Conservation (phyloP, 495 filamentous ascomycete genomes). For the Trichocladium uniseriatum region DNA sequence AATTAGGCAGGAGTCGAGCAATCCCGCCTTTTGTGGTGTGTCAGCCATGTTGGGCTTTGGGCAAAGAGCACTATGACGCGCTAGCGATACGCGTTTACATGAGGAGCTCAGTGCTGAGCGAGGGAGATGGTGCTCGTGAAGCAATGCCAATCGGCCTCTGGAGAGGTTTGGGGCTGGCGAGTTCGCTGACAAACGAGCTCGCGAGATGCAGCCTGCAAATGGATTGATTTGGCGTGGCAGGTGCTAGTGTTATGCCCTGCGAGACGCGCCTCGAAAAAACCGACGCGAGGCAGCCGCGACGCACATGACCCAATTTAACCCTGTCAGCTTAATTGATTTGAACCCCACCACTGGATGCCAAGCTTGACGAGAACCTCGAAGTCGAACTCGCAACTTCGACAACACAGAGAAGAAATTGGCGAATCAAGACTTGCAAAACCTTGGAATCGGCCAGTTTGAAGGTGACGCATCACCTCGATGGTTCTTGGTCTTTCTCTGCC, state of each 20-base stretch:
- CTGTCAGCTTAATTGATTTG: conserved; percentile 1
- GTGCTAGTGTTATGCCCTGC: neutral
- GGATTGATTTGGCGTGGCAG: neutral
- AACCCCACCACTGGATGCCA: neutral
- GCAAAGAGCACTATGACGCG: conserved; percentile 14
- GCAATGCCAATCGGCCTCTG: neutral
- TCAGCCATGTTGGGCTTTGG: conserved; percentile 37
- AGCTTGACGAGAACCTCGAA: no score
- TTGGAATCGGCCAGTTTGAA: no score
- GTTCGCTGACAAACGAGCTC: neutral
- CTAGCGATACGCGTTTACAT: conserved; percentile 5
- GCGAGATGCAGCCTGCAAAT: neutral
- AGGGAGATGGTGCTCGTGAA: neutral
- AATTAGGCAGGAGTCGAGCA: conserved; percentile 35
- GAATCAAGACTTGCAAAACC: no score
- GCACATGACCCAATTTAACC: conserved; percentile 22
- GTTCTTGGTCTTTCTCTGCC: no score
- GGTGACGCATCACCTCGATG: no score
- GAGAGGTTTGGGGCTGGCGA: neutral
- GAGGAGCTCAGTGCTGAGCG: no score
- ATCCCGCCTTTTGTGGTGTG: conserved; percentile 12
- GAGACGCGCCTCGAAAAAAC: conserved; percentile 19
- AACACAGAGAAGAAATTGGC: no score
- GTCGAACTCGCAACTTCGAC: no score
- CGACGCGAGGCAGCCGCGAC: conserved; percentile 24